Percentiles rank a stretch among this genome's conserved stretches.
phyloP scores from a whole-genome alignment of 2,329 filamentous ascomycete genomes.

The Aureobasidium melanogenum region DNA sequence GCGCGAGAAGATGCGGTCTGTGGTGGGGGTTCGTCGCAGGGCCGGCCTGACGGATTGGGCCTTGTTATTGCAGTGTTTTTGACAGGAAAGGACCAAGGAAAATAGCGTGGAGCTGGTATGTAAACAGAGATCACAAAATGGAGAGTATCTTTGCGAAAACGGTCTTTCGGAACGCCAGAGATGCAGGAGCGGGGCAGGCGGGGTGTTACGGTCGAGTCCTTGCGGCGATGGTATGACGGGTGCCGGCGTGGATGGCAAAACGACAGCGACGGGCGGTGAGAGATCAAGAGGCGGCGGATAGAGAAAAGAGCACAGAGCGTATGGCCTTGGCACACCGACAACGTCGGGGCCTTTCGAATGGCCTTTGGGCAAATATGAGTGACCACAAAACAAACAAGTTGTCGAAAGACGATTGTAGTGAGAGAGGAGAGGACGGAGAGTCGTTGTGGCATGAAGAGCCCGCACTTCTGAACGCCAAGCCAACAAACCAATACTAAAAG shows the following conservation, averaged over 20 bases:
- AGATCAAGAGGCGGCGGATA: background rate
- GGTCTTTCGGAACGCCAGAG: conserved; percentile 6
- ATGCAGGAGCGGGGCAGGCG: conserved; percentile 1
- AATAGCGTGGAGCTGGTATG: conserved; percentile 10
- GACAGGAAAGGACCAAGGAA: conserved; percentile 1
- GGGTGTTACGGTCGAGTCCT: conserved; percentile 10
- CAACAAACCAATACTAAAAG: background rate
- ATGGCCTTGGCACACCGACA: conserved; percentile 27
- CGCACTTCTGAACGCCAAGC: background rate
- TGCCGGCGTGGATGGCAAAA: background rate
- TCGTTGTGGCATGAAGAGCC: background rate
- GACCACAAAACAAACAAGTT: conserved; percentile 34
- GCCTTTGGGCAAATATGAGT: conserved; percentile 17
- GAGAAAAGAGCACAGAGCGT: conserved; percentile 16
- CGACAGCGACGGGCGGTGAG: conserved; percentile 7
- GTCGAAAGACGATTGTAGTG: conserved; percentile 13
- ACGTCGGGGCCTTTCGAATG: conserved; percentile 26
- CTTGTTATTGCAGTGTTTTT: conserved; percentile 7
- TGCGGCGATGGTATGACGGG: conserved; percentile 10
- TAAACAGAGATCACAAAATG: background rate
- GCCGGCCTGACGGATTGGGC: conserved; percentile 5
- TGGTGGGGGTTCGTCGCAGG: background rate
- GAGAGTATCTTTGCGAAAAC: conserved; percentile 14
- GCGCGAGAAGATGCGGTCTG: background rate
- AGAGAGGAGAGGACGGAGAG: conserved; percentile 11